Base-by-base conservation (phyloP, 1,139 yeast species). In the Geotrichum reessii region DNA sequence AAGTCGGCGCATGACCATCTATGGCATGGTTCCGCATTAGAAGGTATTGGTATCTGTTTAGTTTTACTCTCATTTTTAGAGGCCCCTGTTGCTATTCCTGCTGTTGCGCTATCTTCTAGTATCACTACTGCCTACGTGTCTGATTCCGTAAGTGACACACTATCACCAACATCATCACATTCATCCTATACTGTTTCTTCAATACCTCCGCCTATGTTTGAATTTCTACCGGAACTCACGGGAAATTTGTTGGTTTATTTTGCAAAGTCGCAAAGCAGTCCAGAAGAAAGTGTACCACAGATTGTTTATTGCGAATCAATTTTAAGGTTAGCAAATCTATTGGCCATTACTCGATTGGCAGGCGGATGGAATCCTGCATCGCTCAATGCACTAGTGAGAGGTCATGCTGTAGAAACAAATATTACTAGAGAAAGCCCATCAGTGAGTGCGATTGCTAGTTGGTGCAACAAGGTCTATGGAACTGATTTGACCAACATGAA, bases 11-110 rank as follows among this genome's bases (percentile, higher is more conserved):
- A 84, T 55, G 99, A 93, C 70, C 81, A 81, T 66, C 74, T 93
- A 22, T 93, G 99, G 99, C 77, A 89, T 28, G 98, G 86, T 0
- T 86, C 93, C 50, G 84, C 97, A 0, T 70, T 92, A 22, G 97
- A 91, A 66, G 91, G 95, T 0, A 74, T 91, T 11, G 87, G 87
- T 0, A 82, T 88, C 0, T 81, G 89, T 63, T 71, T 87, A 48
- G 73, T 87, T 8, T 71, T 91, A 56, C 74, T 89, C 50, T 78
- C 85, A 14, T 84, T 79, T 64, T 71, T 86, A 19, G 84, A 83
- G 33, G 76, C 80, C 0, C 79, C 87, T 0, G 84, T 81, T 61
- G 84, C 83, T 56, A 72, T 90, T 46, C 92, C 93, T 0, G 77
- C 75, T 0, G 68, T 78, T 5, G 72, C 83, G 2, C 53, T 47